phyloP scores from a whole-genome alignment of 176 grass and related monocot genomes.

The Zea luxurians region DNA sequence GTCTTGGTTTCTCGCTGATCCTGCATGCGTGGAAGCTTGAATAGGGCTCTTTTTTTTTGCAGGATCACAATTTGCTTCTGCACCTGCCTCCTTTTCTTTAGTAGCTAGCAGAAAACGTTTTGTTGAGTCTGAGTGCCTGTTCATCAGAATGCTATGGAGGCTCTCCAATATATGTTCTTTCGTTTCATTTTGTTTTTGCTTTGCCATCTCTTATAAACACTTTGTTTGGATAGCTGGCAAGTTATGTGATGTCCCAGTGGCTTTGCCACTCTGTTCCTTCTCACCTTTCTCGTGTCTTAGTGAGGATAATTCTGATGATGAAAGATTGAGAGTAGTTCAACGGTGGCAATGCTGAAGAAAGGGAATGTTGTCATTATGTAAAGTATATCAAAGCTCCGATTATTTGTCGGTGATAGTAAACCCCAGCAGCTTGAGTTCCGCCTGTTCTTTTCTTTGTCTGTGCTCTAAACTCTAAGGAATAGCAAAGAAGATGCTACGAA shows the following conservation, averaged over 20 bases:
- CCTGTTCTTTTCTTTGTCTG: neutral
- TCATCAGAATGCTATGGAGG: conserved; percentile 41
- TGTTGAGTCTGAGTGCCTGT: conserved; percentile 38
- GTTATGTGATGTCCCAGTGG: conserved; percentile 35
- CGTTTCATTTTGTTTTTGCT: conserved; percentile 19
- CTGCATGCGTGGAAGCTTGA: conserved; percentile 69
- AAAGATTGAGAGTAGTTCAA: conserved; percentile 13
- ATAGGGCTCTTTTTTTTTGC: conserved; percentile 41
- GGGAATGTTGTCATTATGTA: conserved; percentile 44
- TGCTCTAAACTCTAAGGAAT: neutral
- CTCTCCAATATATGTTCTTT: conserved; percentile 55
- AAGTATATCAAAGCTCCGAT: conserved; percentile 30
- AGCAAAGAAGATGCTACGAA: too few relatives aligned
- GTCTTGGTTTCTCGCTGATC: conserved; percentile 62
- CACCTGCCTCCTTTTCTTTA: conserved; percentile 42
- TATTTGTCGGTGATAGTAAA: conserved; percentile 5
- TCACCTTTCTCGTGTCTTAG: conserved; percentile 14
- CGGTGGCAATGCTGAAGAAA: conserved; percentile 30
- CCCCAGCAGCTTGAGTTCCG: neutral
- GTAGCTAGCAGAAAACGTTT: conserved; percentile 56
- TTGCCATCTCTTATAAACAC: conserved; percentile 39
- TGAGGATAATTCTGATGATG: conserved; percentile 32
- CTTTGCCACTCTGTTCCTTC: conserved; percentile 6
- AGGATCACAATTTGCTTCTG: conserved; percentile 43
- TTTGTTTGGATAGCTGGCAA: conserved; percentile 48